Evolutionary conservation across 441 rosid species (phyloP).

Genomic region (Isatis lusitanica): DNA sequence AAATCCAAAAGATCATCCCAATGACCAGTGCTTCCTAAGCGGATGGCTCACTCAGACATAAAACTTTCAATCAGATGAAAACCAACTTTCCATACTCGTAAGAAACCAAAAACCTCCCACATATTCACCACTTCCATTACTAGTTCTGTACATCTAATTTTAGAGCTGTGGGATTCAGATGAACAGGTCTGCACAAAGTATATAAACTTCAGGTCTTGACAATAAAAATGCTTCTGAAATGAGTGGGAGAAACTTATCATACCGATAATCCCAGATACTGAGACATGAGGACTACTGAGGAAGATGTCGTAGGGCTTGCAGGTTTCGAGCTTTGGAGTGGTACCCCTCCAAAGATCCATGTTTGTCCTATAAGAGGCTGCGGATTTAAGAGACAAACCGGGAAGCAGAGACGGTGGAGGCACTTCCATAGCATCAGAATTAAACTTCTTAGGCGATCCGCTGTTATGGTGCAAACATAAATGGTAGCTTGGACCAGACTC

Average conservation of each 20-base stretch:
- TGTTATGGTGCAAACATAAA: conserved; percentile 64
- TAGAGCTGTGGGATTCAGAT: neutral
- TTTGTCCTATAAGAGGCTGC: conserved; percentile 65
- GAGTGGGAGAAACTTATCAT: conserved; percentile 27
- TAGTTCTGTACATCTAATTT: neutral
- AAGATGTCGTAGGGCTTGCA: conserved; percentile 76
- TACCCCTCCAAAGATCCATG: conserved; percentile 77
- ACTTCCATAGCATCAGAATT: conserved; percentile 39
- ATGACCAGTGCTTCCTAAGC: neutral
- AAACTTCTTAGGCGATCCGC: conserved; percentile 51
- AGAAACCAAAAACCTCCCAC: neutral
- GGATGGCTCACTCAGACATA: neutral
- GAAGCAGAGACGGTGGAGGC: conserved; percentile 64
- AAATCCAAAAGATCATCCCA: neutral
- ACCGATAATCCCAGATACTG: conserved; percentile 81
- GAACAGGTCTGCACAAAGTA: neutral
- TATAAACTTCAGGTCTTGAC: neutral
- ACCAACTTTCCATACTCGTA: neutral
- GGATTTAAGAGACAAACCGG: conserved; percentile 61
- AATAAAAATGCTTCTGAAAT: neutral
- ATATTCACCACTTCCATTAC: neutral
- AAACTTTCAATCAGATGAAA: neutral
- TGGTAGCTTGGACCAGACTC: conserved; percentile 70
- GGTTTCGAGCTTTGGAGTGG: conserved; percentile 54
- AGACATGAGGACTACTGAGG: conserved; percentile 75